Conservation (phyloP, 805 yeast genomes). For the Groenewaldozyma salmanticensis region DNA sequence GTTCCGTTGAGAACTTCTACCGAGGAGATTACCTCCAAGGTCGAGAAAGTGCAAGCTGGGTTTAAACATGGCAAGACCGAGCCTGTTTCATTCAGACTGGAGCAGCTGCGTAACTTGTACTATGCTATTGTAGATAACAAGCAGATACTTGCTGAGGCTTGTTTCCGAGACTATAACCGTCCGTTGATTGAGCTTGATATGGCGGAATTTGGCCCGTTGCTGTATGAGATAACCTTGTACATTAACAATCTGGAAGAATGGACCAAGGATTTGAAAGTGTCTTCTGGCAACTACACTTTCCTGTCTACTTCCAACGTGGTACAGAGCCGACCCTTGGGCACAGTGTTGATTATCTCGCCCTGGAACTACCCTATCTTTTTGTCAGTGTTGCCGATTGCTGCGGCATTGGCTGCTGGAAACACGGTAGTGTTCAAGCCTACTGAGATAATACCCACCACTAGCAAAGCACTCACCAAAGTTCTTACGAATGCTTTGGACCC, state of each 20-base stretch:
- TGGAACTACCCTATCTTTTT: constrained; percentile 72
- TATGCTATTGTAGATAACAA: constrained; percentile 51
- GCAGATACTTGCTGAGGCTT: constrained; percentile 45
- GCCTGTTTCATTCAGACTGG: constrained; percentile 45
- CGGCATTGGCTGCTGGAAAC: constrained; percentile 83
- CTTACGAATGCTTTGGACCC: constrained; percentile 45
- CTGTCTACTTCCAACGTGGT: constrained; percentile 21
- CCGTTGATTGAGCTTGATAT: constrained; percentile 50
- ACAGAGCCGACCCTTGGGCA: constrained; percentile 40
- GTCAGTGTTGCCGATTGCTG: constrained; percentile 54
- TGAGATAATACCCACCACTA: constrained; percentile 58
- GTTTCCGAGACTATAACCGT: constrained; percentile 59
- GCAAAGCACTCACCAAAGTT: constrained; percentile 46
- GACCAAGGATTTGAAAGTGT: constrained; percentile 40
- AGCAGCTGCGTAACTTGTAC: constrained; percentile 59
- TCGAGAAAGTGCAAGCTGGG: constrained; percentile 32
- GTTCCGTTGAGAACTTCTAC: constrained; percentile 31
- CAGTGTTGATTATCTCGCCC: constrained; percentile 63
- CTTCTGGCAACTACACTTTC: constrained; percentile 11
- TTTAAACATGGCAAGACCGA: constrained; percentile 40
- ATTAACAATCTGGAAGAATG: constrained; percentile 53
- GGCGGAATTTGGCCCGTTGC: constrained; percentile 43
- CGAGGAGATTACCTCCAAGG: constrained; percentile 39
- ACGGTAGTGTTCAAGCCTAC: constrained; percentile 67
- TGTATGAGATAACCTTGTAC: constrained; percentile 48